phyloP scores from a whole-genome alignment of 768 basidiomycete genomes.

The Tylopilus felleus region DNA sequence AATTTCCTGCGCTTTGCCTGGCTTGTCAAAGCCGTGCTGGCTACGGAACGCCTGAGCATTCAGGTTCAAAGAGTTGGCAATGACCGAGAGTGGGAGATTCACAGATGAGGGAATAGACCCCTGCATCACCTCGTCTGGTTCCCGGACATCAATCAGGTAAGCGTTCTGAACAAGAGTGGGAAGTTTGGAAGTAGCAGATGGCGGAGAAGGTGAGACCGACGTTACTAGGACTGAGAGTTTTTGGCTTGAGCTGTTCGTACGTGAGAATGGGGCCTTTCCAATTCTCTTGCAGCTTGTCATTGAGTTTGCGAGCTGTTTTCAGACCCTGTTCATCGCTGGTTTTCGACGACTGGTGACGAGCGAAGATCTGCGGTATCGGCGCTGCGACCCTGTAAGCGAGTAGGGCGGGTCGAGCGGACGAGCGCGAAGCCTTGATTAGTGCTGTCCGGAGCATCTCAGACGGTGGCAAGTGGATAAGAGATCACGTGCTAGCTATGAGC shows the following conservation, averaged over 20 bases:
- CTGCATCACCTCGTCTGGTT: conserved; percentile 86
- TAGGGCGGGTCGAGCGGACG: conserved; percentile 7
- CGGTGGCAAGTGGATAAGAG: background rate
- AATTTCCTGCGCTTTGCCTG: conserved; percentile 64
- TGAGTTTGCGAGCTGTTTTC: conserved; percentile 31
- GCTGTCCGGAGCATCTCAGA: conserved; percentile 24
- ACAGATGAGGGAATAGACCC: conserved; percentile 93
- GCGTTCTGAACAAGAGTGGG: conserved; percentile 44
- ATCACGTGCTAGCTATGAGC: background rate
- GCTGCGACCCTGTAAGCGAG: conserved; percentile 1
- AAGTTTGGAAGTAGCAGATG: conserved; percentile 8
- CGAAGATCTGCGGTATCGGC: conserved; percentile 15
- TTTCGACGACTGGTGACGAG: conserved; percentile 37
- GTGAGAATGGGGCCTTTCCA: conserved; percentile 73
- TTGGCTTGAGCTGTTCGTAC: conserved; percentile 81
- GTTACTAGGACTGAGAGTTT: conserved; percentile 68
- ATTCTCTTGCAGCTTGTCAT: conserved; percentile 51
- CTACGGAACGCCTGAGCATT: conserved; percentile 52
- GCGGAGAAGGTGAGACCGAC: conserved; percentile 33
- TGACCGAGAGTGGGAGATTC: conserved; percentile 80
- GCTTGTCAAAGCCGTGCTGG: conserved; percentile 74
- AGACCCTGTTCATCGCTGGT: conserved; percentile 21
- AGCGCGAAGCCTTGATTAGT: conserved; percentile 14
- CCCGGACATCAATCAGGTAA: conserved; percentile 87
- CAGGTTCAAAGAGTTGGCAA: conserved; percentile 64